Conservation (phyloP, 495 filamentous ascomycete genomes). For the Poronia punctata region DNA sequence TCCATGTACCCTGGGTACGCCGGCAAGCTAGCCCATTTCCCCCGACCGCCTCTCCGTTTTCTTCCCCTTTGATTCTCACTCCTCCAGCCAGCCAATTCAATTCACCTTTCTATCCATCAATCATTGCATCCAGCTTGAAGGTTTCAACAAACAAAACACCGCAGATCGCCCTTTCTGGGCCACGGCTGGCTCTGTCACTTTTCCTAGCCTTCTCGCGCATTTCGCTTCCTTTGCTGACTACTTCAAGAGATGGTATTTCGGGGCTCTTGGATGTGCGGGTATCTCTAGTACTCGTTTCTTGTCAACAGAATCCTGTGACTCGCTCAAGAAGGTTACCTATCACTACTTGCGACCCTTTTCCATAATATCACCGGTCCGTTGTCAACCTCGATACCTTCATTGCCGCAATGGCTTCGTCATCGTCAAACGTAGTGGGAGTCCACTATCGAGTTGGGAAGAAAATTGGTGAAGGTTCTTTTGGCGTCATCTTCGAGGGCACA, state of each 20-base stretch:
- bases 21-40: neutral
- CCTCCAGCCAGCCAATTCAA: constrained; percentile 10
- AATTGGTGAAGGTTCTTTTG: constrained; percentile 97
- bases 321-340: no score
- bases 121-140: constrained; percentile 3
- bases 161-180: constrained; percentile 10
- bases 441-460: constrained; percentile 99
- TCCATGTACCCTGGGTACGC: neutral
- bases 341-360: no score
- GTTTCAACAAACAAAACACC: constrained; percentile 4
- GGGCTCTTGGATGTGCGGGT: constrained; percentile 2
- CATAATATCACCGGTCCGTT: constrained; percentile 4
- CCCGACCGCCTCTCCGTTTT: constrained; percentile 12
- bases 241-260: constrained; percentile 8
- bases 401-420: constrained; percentile 76
- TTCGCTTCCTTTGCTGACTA: constrained; percentile 5
- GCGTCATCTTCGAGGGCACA: constrained; percentile 98
- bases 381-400: neutral
- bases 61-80: constrained; percentile 13
- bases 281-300: constrained; percentile 10
- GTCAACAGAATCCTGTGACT: no score
- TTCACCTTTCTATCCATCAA: constrained; percentile 10
- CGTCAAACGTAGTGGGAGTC: constrained; percentile 96
- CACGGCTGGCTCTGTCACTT: constrained; percentile 10
- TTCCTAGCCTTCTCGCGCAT: constrained; percentile 3